A percentile compares a stretch with the other conserved stretches of the same genome.
Conservation (phyloP, 768 basidiomycete genomes). For the Galerina marginata region DNA sequence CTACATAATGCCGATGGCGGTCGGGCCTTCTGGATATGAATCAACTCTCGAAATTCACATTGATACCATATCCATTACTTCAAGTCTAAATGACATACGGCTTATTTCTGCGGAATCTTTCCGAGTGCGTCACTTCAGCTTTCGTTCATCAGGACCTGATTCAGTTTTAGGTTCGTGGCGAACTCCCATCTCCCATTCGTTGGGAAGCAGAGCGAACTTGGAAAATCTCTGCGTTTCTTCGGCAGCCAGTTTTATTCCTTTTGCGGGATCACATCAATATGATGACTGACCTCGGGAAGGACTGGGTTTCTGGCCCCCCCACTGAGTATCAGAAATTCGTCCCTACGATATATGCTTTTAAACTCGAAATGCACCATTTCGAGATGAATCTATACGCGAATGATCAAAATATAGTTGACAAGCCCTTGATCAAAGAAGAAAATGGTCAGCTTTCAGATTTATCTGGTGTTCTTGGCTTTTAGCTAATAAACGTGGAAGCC, state of each 20-base stretch:
- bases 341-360: constrained; percentile 77
- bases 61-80: constrained; percentile 75
- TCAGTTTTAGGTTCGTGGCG: constrained; percentile 61
- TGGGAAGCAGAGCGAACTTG: constrained; percentile 88
- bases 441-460: constrained; percentile 62
- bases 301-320: constrained; percentile 87
- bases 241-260: constrained; percentile 75
- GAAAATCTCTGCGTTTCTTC: constrained; percentile 74
- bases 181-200: constrained; percentile 77
- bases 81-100: constrained; percentile 87
- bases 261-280: constrained; percentile 95
- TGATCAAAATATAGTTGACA: constrained; percentile 96
- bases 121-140: constrained; percentile 49
- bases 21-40: constrained; percentile 75
- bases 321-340: constrained; percentile 83
- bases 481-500: constrained; percentile 51
- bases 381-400: constrained; percentile 85
- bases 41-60: constrained; percentile 82
- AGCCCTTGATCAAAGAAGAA: constrained; percentile 78
- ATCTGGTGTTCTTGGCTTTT: not conserved
- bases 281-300: constrained; percentile 89
- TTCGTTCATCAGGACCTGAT: constrained; percentile 10
- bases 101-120: constrained; percentile 81
- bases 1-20: constrained; percentile 85
- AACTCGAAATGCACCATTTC: constrained; percentile 77